Evolutionary conservation across 768 basidiomycete species (phyloP).

Genomic region (Roridomyces roridus): DNA sequence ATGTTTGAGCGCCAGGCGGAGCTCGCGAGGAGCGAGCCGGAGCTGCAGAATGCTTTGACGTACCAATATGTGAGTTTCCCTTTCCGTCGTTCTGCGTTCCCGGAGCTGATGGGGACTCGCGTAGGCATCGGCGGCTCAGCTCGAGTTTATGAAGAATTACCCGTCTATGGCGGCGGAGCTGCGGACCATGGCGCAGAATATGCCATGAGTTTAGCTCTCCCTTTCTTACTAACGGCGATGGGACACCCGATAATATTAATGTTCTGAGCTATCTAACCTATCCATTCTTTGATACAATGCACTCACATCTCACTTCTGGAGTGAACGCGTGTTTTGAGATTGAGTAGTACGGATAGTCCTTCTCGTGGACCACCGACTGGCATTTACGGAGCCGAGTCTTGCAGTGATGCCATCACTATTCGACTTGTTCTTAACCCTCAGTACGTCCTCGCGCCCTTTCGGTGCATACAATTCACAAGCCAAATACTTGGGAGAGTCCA

Average conservation of each 20-base stretch:
- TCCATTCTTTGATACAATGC: not conserved
- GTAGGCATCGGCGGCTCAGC: conserved; percentile 82
- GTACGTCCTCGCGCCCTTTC: no score
- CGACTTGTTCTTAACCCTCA: no score
- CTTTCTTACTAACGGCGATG: no score
- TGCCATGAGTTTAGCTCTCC: conserved; percentile 1
- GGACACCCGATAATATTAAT: not conserved
- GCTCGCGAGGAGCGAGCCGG: conserved; percentile 89
- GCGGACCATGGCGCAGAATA: conserved; percentile 45
- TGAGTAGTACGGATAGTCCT: no score
- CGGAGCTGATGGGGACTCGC: conserved; percentile 12
- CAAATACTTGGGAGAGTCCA: no score
- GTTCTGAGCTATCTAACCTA: not conserved
- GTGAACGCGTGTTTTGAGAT: no score
- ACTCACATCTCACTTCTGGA: no score
- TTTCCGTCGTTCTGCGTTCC: conserved; percentile 1
- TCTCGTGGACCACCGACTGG: no score
- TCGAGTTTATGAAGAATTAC: conserved; percentile 83
- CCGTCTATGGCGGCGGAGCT: conserved; percentile 84
- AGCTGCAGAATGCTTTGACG: conserved; percentile 79
- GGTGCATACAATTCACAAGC: no score
- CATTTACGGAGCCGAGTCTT: no score
- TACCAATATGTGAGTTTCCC: conserved; percentile 73
- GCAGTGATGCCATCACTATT: no score
- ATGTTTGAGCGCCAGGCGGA: conserved; percentile 87